Conservation (phyloP, 1,139 yeast species). For the Protomyces pachydermus region DNA sequence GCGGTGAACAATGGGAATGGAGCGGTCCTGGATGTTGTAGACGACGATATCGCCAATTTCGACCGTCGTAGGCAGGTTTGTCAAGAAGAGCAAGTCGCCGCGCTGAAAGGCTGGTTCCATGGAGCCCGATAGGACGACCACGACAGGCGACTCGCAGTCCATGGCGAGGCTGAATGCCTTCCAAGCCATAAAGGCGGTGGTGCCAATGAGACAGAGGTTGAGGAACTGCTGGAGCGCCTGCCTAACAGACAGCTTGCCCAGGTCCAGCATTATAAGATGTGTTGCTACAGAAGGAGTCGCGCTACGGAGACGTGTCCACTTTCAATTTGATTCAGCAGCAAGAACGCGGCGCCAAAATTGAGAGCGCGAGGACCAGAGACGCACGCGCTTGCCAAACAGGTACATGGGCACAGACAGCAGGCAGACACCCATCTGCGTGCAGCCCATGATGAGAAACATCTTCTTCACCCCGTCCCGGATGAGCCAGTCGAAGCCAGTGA, state of each 20-base stretch:
- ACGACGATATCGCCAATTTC: conserved; percentile 94
- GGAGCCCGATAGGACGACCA: conserved; percentile 93
- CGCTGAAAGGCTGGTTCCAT: conserved; percentile 99
- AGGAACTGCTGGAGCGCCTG: conserved; percentile 25
- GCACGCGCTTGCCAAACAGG: conserved; percentile 30
- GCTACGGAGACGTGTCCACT: background rate
- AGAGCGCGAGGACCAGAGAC: conserved; percentile 24
- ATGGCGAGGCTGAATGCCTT: conserved; percentile 72
- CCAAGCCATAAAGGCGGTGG: conserved; percentile 92
- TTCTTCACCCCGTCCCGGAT: conserved; percentile 26
- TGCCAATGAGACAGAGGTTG: conserved; percentile 26
- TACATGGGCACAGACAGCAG: conserved; percentile 29
- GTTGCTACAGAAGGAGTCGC: too few species aligned
- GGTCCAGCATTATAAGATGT: conserved; percentile 9
- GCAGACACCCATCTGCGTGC: conserved; percentile 31
- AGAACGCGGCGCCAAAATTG: conserved; percentile 14
- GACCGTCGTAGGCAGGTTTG: conserved; percentile 70
- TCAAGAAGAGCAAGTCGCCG: conserved; percentile 85
- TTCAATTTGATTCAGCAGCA: background rate
- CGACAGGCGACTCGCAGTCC: conserved; percentile 87
- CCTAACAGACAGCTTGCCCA: conserved; percentile 17
- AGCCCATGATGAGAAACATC: conserved; percentile 31
- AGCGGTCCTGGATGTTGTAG: conserved; percentile 74
- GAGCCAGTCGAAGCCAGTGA: conserved; percentile 31
- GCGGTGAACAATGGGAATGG: conserved; percentile 92